These are phyloP conservation scores for Diaporthe helianthi DNA, from an alignment of 2,329 filamentous ascomycete species.

Conservation along the genomic window DNA sequence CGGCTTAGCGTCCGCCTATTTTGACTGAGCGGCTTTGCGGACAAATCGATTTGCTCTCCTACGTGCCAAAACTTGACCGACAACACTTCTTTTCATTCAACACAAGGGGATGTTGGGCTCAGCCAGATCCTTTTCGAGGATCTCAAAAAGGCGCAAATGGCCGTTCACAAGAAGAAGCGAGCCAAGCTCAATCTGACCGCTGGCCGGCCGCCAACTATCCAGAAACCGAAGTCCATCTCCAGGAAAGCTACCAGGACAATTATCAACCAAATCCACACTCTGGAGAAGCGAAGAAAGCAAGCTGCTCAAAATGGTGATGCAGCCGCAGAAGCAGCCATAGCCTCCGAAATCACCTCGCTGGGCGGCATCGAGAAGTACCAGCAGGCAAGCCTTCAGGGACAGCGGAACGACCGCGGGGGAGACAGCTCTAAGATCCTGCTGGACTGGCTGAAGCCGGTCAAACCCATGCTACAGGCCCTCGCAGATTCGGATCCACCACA, in stretches of 20 bases:
- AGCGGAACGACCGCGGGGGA: constrained; percentile 69
- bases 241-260: constrained; percentile 69
- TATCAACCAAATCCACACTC: constrained; percentile 70
- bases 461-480: constrained; percentile 35
- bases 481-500: constrained; percentile 27
- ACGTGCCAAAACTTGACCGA: neutral
- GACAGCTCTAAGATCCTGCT: constrained; percentile 71
- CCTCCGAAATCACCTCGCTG: constrained; percentile 61
- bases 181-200: constrained; percentile 51
- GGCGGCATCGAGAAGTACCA: constrained; percentile 71
- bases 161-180: constrained; percentile 52
- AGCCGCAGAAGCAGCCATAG: constrained; percentile 52
- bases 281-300: constrained; percentile 67
- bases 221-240: constrained; percentile 63
- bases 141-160: constrained; percentile 47
- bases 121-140: neutral
- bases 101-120: neutral
- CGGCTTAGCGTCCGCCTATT: neutral
- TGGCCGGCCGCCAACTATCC: constrained; percentile 64
- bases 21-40: neutral
- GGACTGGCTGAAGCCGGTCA: constrained; percentile 62
- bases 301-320: constrained; percentile 62
- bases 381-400: constrained; percentile 72
- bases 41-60: neutral
- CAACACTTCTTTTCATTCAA: neutral